Evolutionary conservation across 805 yeast species (phyloP).

Genomic region (Candida andamanensis): DNA sequence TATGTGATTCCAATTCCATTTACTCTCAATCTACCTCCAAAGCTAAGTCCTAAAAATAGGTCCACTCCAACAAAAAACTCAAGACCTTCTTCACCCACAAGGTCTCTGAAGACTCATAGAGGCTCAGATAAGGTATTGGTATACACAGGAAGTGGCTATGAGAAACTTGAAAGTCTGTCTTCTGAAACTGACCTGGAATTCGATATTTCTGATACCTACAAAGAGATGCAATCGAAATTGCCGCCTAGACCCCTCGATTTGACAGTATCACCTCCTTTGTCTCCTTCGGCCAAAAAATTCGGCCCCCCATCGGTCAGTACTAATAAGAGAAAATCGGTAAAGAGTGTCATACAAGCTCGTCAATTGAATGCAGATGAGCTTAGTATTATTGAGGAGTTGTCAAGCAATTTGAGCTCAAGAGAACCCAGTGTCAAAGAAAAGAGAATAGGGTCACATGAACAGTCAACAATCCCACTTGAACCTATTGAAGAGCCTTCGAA

Average conservation of each 20-base stretch:
- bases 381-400: slow-evolving; percentile 39
- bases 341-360: slow-evolving; percentile 15
- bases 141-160: slow-evolving; percentile 34
- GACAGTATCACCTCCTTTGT: slow-evolving; percentile 2
- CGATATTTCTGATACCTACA: background rate
- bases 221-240: background rate
- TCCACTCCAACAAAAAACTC: slow-evolving; percentile 1
- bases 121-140: slow-evolving; percentile 9
- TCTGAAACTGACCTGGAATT: slow-evolving; percentile 13
- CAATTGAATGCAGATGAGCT: slow-evolving; percentile 28
- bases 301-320: slow-evolving; percentile 25
- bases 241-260: too few species aligned
- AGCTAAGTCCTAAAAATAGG: slow-evolving; percentile 26
- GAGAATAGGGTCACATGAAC: background rate
- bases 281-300: slow-evolving; percentile 6
- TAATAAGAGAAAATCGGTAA: slow-evolving; percentile 23
- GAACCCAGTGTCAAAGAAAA: slow-evolving; percentile 19
- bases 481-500: background rate
- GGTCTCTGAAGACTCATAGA: slow-evolving; percentile 5
- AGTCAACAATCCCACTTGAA: background rate
- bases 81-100: slow-evolving; percentile 4
- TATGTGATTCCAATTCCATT: slow-evolving; percentile 41
- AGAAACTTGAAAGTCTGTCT: slow-evolving; percentile 26
- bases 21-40: slow-evolving; percentile 37
- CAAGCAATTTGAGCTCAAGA: slow-evolving; percentile 25